phyloP scores from a whole-genome alignment of 805 yeast genomes.

The Cyberlindnera lachancei region DNA sequence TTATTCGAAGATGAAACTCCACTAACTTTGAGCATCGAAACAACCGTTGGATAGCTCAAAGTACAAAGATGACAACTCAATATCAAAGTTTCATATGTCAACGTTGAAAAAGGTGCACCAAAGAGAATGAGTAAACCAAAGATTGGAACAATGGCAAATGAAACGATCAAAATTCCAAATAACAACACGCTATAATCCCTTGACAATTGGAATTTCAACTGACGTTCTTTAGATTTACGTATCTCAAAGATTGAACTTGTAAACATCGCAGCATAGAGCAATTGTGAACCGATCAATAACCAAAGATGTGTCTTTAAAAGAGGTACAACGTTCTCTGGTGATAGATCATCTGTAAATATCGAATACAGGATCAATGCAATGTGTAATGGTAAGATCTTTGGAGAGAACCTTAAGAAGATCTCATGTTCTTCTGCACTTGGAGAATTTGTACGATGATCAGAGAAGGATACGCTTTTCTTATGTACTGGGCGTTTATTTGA shows the following conservation, averaged over 20 bases:
- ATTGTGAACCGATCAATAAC: slow-evolving; percentile 2
- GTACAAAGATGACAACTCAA: slow-evolving; percentile 56
- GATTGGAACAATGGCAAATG: slow-evolving; percentile 21
- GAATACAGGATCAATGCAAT: slow-evolving; percentile 2
- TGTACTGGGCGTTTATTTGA: slow-evolving; percentile 7
- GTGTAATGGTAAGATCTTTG: slow-evolving; percentile 8
- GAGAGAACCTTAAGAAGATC: slow-evolving; percentile 4
- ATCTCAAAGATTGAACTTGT: slow-evolving; percentile 3
- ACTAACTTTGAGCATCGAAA: slow-evolving; percentile 46
- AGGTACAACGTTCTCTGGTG: slow-evolving; percentile 1
- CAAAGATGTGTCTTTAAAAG: slow-evolving; percentile 1
- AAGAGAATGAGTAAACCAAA: slow-evolving; percentile 44
- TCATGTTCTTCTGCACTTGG: slow-evolving; percentile 3
- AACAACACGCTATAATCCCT: slow-evolving; percentile 7
- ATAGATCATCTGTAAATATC: slow-evolving; percentile 3
- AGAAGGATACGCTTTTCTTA: slow-evolving; percentile 15
- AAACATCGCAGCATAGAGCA: slow-evolving; percentile 6
- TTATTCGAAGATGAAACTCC: no score
- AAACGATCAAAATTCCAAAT: slow-evolving; percentile 9
- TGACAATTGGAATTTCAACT: slow-evolving; percentile 2
- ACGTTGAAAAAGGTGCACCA: slow-evolving; percentile 72
- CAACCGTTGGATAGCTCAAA: slow-evolving; percentile 56
- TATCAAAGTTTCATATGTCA: slow-evolving; percentile 46
- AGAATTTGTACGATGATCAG: slow-evolving; percentile 4
- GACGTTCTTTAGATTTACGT: slow-evolving; percentile 5